These are phyloP conservation scores for Parathielavia appendiculata DNA, from an alignment of 495 filamentous ascomycete species.

Conservation along the genomic window DNA sequence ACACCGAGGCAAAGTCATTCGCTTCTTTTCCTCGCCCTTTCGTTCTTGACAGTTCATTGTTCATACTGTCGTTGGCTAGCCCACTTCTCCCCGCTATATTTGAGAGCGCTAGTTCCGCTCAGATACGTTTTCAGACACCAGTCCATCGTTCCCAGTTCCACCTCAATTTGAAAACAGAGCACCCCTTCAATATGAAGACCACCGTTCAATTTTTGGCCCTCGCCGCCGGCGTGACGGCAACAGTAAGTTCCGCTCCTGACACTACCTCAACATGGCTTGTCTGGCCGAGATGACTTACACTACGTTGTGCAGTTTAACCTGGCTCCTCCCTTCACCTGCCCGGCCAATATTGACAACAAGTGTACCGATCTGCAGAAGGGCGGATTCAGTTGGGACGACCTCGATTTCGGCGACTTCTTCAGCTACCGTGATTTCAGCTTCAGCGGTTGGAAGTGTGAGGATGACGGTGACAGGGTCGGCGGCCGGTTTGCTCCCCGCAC, in stretches of 20 bases:
- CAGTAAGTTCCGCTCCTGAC: slow-evolving; percentile 35
- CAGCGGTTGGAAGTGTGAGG: slow-evolving; percentile 61
- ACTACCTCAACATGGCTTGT: background rate
- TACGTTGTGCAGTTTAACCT: slow-evolving; percentile 46
- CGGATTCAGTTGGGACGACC: slow-evolving; percentile 68
- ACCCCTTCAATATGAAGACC: slow-evolving; percentile 44
- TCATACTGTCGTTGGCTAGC: slow-evolving; percentile 25
- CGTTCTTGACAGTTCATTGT: slow-evolving; percentile 24
- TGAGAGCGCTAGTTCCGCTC: slow-evolving; percentile 23
- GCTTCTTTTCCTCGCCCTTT: slow-evolving; percentile 47
- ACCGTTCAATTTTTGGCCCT: slow-evolving; percentile 49
- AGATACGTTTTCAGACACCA: slow-evolving; percentile 12
- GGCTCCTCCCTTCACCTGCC: slow-evolving; percentile 58
- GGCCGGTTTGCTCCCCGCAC: slow-evolving; percentile 44
- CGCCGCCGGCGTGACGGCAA: slow-evolving; percentile 55
- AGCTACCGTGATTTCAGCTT: slow-evolving; percentile 69
- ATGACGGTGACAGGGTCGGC: slow-evolving; percentile 47
- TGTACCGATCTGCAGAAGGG: slow-evolving; percentile 60
- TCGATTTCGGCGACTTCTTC: slow-evolving; percentile 57
- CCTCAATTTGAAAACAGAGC: slow-evolving; percentile 5
- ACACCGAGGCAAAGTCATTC: slow-evolving; percentile 51
- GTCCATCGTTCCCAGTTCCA: slow-evolving; percentile 20
- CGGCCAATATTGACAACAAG: slow-evolving; percentile 69
- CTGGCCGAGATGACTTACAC: slow-evolving; percentile 19
- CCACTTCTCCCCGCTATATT: slow-evolving; percentile 2